Conservation (phyloP, 805 yeast genomes). For the Sugiyamaella boreocaroliniensis region DNA sequence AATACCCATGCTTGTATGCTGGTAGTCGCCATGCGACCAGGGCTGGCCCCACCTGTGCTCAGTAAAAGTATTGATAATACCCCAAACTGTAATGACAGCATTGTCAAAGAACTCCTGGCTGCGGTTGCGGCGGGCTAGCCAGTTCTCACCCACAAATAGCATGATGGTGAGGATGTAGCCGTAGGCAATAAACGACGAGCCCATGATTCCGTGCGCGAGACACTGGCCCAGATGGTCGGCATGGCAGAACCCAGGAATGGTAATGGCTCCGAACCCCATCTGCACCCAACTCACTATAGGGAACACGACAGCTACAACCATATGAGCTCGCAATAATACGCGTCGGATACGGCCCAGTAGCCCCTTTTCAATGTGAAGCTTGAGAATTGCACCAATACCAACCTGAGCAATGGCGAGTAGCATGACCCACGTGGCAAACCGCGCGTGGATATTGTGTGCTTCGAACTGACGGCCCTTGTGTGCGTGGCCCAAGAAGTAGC, state of each 20-base stretch:
- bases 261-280: conserved; percentile 71
- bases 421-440: conserved; percentile 32
- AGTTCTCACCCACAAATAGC: conserved; percentile 62
- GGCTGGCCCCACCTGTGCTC: conserved; percentile 95
- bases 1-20: conserved; percentile 94
- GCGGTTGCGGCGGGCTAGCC: conserved; percentile 36
- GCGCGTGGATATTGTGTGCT: conserved; percentile 31
- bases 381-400: conserved; percentile 32
- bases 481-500: conserved; percentile 35
- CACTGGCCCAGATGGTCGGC: conserved; percentile 82
- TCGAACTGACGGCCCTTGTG: conserved; percentile 33
- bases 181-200: conserved; percentile 74
- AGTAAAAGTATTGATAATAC: conserved; percentile 88
- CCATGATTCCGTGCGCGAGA: conserved; percentile 96
- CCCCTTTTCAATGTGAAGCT: conserved; percentile 34
- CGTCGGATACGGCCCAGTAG: conserved; percentile 29
- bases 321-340: conserved; percentile 27
- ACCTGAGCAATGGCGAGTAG: conserved; percentile 28
- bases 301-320: conserved; percentile 29
- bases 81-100: conserved; percentile 77
- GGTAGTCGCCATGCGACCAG: conserved; percentile 92
- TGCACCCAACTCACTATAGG: conserved; percentile 66
- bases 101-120: conserved; percentile 87
- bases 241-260: conserved; percentile 83
- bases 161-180: conserved; percentile 66